Evolutionary conservation across 345 rosid genomes (phyloP), one percentile per base, ranked within the genome.

Genomic region (Trapa incisa): DNA sequence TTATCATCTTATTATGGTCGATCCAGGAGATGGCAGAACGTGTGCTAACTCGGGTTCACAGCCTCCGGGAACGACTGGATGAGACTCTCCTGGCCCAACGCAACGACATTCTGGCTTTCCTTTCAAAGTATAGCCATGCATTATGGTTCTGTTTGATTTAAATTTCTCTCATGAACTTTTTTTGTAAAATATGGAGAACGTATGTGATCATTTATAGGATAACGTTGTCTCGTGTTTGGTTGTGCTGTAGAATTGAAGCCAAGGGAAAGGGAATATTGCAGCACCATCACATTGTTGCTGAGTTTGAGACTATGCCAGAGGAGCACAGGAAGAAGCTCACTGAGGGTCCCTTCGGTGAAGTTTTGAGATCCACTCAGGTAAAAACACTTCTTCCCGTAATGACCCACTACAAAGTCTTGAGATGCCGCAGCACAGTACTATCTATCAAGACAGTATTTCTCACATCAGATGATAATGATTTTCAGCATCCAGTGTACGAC

Each of bases 191-290:
- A 32, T 22, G 14, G 22, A 22, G 37, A 64, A 37, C 47, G 6
- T 62, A 37, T 45, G 13, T 35, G 4, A 47, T 38, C 43, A 22
- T n/a, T 36, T 45, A 13, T 38, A 38, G 1, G 0, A 47, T 41
- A 41, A 41, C 7, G 43, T 41, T 41, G 43, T 41, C 43, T 41
- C 43, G 7, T 66, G 43, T 57, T 60, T 66, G 43, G 45, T 60
- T 39, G 3, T 53, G 37, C 65, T 79, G 61, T 65, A 92, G 98
- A 72, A 67, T 92, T 67, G 96, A 92, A 71, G 79, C 73, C 13
- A 88, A 85, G 65, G 98, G 98, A 6, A 84, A 84, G 69, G 98
- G 98, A 37, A 87, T 92, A 71, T 75, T 87, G 66, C 94, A 92
- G 73, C 80, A 85, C 67, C 90, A 89, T 63, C 92, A 86, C 53